Evolutionary conservation across 2,329 filamentous ascomycete species (phyloP).

Genomic region (Stachybotrys elegans): DNA sequence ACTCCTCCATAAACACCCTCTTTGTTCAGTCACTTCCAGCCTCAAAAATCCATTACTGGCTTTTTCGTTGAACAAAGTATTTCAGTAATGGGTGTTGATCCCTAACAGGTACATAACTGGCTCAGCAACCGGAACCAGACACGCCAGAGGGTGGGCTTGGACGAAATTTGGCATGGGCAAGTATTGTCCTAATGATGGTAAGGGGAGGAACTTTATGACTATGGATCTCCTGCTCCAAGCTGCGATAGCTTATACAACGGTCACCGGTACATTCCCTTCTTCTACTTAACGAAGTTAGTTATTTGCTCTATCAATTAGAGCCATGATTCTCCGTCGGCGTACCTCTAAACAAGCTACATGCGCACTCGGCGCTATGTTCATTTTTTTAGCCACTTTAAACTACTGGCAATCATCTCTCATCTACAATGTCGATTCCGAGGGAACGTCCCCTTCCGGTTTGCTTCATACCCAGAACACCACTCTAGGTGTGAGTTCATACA

Average conservation of each 20-base stretch:
- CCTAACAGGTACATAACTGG: no score
- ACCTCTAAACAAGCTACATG: not conserved
- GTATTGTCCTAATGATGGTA: no score
- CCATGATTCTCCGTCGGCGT: not conserved
- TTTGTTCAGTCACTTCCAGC: not conserved
- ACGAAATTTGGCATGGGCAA: no score
- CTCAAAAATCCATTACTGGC: not conserved
- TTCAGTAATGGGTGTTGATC: no score
- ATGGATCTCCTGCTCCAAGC: no score
- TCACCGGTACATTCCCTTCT: no score
- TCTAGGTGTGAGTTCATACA: not conserved
- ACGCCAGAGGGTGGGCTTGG: no score
- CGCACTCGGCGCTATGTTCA: not conserved
- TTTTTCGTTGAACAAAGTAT: not conserved
- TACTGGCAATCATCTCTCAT: not conserved
- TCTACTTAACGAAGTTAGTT: no score
- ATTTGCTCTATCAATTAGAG: no score
- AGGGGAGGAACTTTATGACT: no score
- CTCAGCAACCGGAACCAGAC: no score
- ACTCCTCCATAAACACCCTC: not conserved
- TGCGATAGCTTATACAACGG: no score
- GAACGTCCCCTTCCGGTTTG: not conserved
- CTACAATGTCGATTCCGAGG: not conserved
- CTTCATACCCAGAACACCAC: not conserved
- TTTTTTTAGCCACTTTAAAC: not conserved